Evolutionary conservation across 2,329 filamentous ascomycete species (phyloP).

Genomic region (Drechslera avenae): DNA sequence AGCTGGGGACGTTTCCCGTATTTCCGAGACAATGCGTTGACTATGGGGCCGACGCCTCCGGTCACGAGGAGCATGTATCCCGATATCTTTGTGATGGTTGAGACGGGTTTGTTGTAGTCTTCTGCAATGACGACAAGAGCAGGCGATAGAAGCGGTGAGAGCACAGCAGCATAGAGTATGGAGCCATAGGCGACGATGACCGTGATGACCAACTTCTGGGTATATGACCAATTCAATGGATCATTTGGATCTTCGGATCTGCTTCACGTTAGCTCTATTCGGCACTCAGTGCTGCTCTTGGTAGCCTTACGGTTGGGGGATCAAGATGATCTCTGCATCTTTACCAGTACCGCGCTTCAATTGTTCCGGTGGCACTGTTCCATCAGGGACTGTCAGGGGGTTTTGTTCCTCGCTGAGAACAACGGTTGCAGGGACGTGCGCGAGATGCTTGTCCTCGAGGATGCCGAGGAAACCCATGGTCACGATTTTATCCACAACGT

Average conservation of each 20-base stretch:
- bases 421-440: conserved; percentile 45
- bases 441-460: conserved; percentile 40
- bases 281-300: conserved; percentile 19
- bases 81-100: conserved; percentile 45
- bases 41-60: conserved; percentile 40
- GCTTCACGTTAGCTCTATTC: conserved; percentile 48
- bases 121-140: conserved; percentile 42
- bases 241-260: conserved; percentile 43
- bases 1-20: conserved; percentile 42
- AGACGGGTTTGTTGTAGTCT: conserved; percentile 33
- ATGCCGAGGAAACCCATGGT: conserved; percentile 44
- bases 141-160: conserved; percentile 44
- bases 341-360: conserved; percentile 43
- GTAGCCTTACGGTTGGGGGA: conserved; percentile 40
- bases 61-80: conserved; percentile 48
- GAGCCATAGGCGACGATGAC: conserved; percentile 42
- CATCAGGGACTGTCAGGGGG: conserved; percentile 4
- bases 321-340: conserved; percentile 40
- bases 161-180: conserved; percentile 40
- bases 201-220: conserved; percentile 43
- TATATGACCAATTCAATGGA: conserved; percentile 42
- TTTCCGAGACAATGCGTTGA: conserved; percentile 40
- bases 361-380: conserved; percentile 21
- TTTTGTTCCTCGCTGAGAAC: conserved; percentile 35
- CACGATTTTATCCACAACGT: background rate